Evolutionary conservation across 2,329 filamentous ascomycete species (phyloP), one percentile per base, ranked within the genome.

Genomic region (Colletotrichum echinochloae): DNA sequence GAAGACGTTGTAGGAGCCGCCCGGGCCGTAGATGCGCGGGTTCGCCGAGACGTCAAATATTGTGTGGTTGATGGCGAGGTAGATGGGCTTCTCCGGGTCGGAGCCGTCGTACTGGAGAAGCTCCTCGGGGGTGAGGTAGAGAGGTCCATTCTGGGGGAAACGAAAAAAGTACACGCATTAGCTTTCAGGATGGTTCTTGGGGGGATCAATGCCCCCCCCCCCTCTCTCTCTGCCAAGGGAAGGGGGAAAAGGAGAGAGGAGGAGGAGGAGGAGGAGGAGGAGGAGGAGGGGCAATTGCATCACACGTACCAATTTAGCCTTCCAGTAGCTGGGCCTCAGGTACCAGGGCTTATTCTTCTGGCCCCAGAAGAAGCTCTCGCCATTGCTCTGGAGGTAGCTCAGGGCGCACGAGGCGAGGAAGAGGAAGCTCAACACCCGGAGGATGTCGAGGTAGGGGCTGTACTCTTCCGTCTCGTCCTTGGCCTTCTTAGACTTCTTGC

Each of bases 1-100:
- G 80, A 99, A 97, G 82, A 92, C 91, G 77, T 91, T 87, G 85
- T 99, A 99, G 46, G 90, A 90, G 5, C 95, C 96, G 35, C 94
- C 94, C 0, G 95, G 91, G 0, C 93, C 93, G 83, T 96, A 96
- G 81, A 92, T 84, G 80, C 87, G 81, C 75, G 88, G 85, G 64
- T 90, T 90, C 37, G 86, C 82, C n/a, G 89, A 88, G 49, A 97
- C 94, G 81, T 97, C 94, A 86, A 92, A 96, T 82, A 97, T 93
- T 68, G 90, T 93, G 77, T 92, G 91, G 83, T 96, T 95, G 77
- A 99, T 90, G 73, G 94, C 94, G 66, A 99, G 88, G 84, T 97
- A 97, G 79, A 98, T 89, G 8, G 96, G 96, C 70, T 92, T 90
- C 9, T 82, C 80, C 12, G 90, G 84, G 81, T 97, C 90, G 68